phyloP scores from a whole-genome alignment of 2,329 filamentous ascomycete species.

The Clarireedia sp. region DNA sequence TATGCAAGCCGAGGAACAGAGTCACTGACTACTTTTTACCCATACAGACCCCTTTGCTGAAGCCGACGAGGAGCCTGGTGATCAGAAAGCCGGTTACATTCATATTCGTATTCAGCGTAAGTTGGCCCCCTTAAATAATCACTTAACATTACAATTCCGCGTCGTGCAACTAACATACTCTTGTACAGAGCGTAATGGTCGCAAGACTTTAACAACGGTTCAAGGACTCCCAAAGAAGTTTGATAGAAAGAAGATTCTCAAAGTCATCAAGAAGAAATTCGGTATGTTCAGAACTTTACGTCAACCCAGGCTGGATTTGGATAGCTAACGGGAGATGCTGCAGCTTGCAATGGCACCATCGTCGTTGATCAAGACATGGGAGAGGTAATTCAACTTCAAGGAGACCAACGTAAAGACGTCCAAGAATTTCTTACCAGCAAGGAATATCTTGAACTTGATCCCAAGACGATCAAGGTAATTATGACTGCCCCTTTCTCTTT shows the following conservation, averaged over 20 bases:
- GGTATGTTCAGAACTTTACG: slow-evolving; percentile 43
- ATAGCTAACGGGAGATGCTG: background rate
- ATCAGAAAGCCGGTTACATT: slow-evolving; percentile 94
- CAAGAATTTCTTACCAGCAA: slow-evolving; percentile 96
- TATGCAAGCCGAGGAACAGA: background rate
- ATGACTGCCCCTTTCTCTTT: background rate
- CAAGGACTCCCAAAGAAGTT: slow-evolving; percentile 99
- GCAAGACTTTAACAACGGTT: slow-evolving; percentile 99
- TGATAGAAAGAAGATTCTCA: slow-evolving; percentile 99
- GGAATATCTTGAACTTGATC: slow-evolving; percentile 85
- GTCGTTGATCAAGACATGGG: slow-evolving; percentile 94
- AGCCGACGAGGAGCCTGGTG: slow-evolving; percentile 98
- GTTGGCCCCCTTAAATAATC: slow-evolving; percentile 31
- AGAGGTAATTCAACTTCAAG: slow-evolving; percentile 99
- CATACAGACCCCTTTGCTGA: slow-evolving; percentile 98
- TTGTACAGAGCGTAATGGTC: slow-evolving; percentile 91
- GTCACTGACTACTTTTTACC: background rate
- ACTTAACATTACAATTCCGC: background rate
- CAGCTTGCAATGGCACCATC: slow-evolving; percentile 99
- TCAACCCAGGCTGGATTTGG: background rate
- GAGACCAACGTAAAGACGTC: slow-evolving; percentile 98
- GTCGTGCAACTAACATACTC: slow-evolving; percentile 33
- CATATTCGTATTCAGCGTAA: slow-evolving; percentile 99
- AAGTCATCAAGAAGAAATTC: slow-evolving; percentile 99
- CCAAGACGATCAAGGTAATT: slow-evolving; percentile 89